These are phyloP conservation scores for Coemansia sp. DNA, from an alignment of 192 early-diverging fungal species.

Conservation along the genomic window DNA sequence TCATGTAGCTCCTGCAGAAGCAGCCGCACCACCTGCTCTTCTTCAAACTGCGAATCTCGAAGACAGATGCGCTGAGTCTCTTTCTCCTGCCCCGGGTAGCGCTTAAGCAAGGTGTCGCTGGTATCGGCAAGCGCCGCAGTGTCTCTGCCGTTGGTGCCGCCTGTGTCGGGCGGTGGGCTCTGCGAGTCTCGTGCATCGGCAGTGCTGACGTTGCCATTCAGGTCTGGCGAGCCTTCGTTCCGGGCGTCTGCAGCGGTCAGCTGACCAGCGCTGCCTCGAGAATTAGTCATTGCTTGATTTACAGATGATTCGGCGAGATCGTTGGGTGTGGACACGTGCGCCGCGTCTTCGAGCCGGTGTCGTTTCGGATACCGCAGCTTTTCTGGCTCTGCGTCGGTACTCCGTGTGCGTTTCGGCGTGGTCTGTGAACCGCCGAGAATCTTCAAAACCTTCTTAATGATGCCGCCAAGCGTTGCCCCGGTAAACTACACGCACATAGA, in stretches of 20 bases:
- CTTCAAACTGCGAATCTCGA: slow-evolving; percentile 43
- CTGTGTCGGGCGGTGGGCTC: neutral
- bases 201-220: slow-evolving; percentile 1
- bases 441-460: slow-evolving; percentile 13
- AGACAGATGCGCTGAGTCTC: slow-evolving; percentile 41
- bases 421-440: slow-evolving; percentile 47
- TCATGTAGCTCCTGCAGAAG: slow-evolving; percentile 84
- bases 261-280: slow-evolving; percentile 2
- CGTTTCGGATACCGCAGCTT: slow-evolving; percentile 33
- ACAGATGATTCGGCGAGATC: slow-evolving; percentile 3
- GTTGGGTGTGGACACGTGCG: slow-evolving; percentile 11
- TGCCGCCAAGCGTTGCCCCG: neutral
- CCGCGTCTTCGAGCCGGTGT: slow-evolving; percentile 21
- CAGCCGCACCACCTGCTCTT: slow-evolving; percentile 81
- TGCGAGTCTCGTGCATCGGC: neutral
- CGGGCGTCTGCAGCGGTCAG: neutral
- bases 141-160: slow-evolving; percentile 5
- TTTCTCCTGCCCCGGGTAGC: slow-evolving; percentile 40
- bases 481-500: neutral
- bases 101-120: slow-evolving; percentile 14
- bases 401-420: slow-evolving; percentile 49
- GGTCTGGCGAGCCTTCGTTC: neutral
- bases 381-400: slow-evolving; percentile 22
- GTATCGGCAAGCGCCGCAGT: slow-evolving; percentile 4
- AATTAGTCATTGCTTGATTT: slow-evolving; percentile 29